Conservation (phyloP, 2,329 filamentous ascomycete genomes). For the Cladosporium cucumerinum region DNA sequence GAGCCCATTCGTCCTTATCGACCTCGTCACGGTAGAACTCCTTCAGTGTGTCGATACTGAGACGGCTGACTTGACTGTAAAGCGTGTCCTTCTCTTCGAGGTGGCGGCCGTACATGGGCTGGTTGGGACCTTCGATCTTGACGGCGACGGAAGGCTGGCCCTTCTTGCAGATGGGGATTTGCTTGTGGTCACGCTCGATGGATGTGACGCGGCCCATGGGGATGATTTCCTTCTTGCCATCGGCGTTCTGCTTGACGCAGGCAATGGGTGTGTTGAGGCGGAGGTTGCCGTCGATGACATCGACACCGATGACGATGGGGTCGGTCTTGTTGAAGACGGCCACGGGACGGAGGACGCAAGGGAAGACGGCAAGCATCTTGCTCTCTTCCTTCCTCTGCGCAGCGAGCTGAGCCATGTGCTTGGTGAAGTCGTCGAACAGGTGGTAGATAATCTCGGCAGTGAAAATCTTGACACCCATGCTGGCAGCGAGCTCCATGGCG, state of each 20-base stretch:
- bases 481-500: conserved; percentile 83
- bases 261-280: conserved; percentile 86
- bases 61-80: conserved; percentile 82
- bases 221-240: conserved; percentile 77
- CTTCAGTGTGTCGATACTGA: conserved; percentile 92
- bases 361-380: conserved; percentile 95
- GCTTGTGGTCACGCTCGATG: conserved; percentile 97
- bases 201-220: conserved; percentile 88
- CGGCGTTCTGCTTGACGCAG: conserved; percentile 75
- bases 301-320: conserved; percentile 92
- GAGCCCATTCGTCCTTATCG: conserved; percentile 85
- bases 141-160: conserved; percentile 95
- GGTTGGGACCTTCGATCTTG: conserved; percentile 92
- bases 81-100: conserved; percentile 86
- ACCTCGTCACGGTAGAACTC: conserved; percentile 90
- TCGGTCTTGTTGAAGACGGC: conserved; percentile 98
- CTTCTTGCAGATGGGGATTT: conserved; percentile 87
- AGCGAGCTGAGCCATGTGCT: conserved; percentile 82
- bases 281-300: conserved; percentile 87
- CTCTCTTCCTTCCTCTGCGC: conserved; percentile 95
- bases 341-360: conserved; percentile 83
- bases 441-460: conserved; percentile 99
- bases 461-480: conserved; percentile 95
- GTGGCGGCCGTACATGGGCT: conserved; percentile 91
- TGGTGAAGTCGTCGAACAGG: conserved; percentile 92